Base-by-base conservation (phyloP, 75 land plant species). In the Azolla pinnata region DNA sequence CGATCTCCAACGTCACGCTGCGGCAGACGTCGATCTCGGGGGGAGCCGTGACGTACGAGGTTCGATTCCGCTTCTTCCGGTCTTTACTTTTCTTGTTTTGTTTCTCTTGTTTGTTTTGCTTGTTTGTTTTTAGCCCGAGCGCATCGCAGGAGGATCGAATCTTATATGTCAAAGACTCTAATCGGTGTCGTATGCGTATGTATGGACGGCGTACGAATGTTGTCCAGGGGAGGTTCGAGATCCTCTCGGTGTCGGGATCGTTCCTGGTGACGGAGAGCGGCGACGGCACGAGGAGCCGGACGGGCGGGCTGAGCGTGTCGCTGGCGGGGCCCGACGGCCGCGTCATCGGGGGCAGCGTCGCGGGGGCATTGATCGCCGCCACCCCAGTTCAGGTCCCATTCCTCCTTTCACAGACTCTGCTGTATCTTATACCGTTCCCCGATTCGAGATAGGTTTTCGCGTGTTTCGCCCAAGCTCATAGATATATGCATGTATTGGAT, bases 331-430 rank as follows among this genome's bases (percentile, higher is more conserved):
- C 88, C 29, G 97, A 91, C 74, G 97, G 97, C 21, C 72, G 84
- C n/a, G 86, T 91, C 34, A 59, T 92, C 30, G 97, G 97, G 21
- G 97, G 97, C 46, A 72, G 90, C 34, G 96, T 92, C 18, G 95
- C 90, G 19, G 97, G 97, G 26, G 62, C 85, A 48, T 63, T 92
- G 35, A 76, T 74, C 18, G 97, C 97, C 40, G 97, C 96, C 16
- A 73, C 83, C 33, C 90, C 96, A 20, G 86, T 92, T 33, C 97
- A 92, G 97, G 97, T 92, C n/a, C n/a, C n/a, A n/a, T n/a, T 31
- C n/a, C 14, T 46, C 20, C 35, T 25, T 57, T 42, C 14, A 30
- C 9, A n/a, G n/a, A n/a, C n/a, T n/a, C n/a, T n/a, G n/a, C n/a
- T n/a, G n/a, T n/a, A n/a, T n/a, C n/a, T n/a, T n/a, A n/a, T n/a